phyloP scores from a whole-genome alignment of 345 rosid genomes.

The Firmiana major region DNA sequence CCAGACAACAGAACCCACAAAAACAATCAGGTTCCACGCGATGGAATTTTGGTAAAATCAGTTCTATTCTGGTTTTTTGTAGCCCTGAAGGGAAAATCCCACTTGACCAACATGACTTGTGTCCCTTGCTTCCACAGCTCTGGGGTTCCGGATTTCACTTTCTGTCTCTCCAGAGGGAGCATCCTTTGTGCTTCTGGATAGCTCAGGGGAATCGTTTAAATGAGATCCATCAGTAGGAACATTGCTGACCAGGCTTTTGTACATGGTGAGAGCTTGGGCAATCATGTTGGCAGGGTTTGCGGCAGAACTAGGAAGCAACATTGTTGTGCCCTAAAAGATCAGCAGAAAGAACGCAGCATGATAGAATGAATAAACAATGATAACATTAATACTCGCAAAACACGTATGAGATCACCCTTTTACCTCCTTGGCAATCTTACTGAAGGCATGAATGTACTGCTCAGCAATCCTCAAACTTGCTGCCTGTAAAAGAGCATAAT shows the following conservation, averaged over 20 bases:
- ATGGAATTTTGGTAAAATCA: not conserved
- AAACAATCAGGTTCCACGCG: not conserved
- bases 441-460: slow-evolving; percentile 73
- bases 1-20: no score
- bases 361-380: not conserved
- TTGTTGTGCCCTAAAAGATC: slow-evolving; percentile 63
- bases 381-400: not conserved
- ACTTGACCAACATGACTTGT: slow-evolving; percentile 18
- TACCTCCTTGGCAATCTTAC: slow-evolving; percentile 91
- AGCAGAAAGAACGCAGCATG: not conserved
- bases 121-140: slow-evolving; percentile 20
- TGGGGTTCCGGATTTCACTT: slow-evolving; percentile 18
- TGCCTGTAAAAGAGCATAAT: slow-evolving; percentile 48
- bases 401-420: not conserved
- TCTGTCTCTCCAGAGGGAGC: slow-evolving; percentile 23
- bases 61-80: slow-evolving; percentile 30
- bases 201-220: slow-evolving; percentile 17
- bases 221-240: slow-evolving; percentile 27
- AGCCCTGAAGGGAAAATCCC: slow-evolving; percentile 64
- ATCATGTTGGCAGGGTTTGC: slow-evolving; percentile 66
- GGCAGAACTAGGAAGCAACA: slow-evolving; percentile 74
- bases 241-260: slow-evolving; percentile 56
- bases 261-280: slow-evolving; percentile 74
- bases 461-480: slow-evolving; percentile 86
- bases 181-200: slow-evolving; percentile 20